Conservation (phyloP, 73 alveolate genomes). For the Paramecium sonneborni region DNA sequence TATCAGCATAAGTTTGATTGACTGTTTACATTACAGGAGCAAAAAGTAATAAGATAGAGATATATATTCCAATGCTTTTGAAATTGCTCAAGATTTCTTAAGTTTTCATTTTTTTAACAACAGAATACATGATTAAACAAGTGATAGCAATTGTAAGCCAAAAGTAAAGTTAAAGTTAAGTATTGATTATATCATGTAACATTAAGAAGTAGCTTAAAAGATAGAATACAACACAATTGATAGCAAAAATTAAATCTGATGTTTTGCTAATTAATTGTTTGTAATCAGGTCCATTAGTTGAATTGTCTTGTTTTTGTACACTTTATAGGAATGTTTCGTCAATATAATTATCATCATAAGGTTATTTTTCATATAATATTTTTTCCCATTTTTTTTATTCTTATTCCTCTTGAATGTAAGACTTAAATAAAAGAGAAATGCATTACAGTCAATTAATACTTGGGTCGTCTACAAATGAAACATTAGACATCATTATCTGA, state of each 20-base stretch:
- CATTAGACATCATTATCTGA: conserved; percentile 41
- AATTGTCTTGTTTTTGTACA: not conserved
- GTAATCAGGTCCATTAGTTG: conserved; percentile 19
- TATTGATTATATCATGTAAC: not conserved
- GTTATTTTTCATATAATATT: conserved; percentile 38
- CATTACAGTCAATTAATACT: not conserved
- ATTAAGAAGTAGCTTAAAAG: not conserved
- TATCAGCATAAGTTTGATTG: conserved; percentile 40
- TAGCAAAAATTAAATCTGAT: conserved; percentile 39
- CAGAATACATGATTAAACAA: not conserved
- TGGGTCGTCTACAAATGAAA: conserved; percentile 51
- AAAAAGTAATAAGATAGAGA: conserved; percentile 1
- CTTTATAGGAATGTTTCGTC: conserved; percentile 44
- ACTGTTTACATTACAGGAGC: conserved; percentile 42
- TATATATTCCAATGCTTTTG: conserved; percentile 13
- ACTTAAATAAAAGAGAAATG: not conserved
- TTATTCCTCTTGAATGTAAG: not conserved
- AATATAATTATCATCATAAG: conserved; percentile 50
- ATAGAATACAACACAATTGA: conserved; percentile 31
- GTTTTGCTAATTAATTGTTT: conserved; percentile 29
- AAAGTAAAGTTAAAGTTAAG: not conserved
- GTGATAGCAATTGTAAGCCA: not conserved
- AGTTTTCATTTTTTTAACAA: not conserved
- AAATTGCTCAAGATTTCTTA: not conserved
- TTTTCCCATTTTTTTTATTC: conserved; percentile 51